phyloP scores from a whole-genome alignment of 306 rosid species.

The Dicorynia guianensis region DNA sequence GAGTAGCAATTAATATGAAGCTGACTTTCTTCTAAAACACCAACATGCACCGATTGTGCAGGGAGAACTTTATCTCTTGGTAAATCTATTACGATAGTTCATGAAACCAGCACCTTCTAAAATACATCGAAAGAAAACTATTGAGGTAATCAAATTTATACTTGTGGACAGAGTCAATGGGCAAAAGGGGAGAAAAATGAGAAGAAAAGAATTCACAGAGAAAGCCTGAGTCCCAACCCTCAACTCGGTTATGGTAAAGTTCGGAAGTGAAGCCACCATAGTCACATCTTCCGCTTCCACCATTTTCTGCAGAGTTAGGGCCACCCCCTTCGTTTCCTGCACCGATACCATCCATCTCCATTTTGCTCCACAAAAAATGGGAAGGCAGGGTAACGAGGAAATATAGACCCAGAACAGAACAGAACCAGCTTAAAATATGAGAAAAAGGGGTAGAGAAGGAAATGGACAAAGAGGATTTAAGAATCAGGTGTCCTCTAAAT shows the following conservation, averaged over 20 bases:
- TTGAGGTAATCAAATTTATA: not conserved
- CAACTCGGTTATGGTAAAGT: conserved; percentile 22
- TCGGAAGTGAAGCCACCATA: not conserved
- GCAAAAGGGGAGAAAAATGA: not conserved
- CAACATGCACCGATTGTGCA: not conserved
- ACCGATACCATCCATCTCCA: conserved; percentile 28
- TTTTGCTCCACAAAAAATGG: conserved; percentile 21
- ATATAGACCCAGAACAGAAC: not conserved
- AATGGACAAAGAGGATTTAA: conserved; percentile 31
- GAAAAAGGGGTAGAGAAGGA: not conserved
- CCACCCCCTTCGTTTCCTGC: not conserved
- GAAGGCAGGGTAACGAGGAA: not conserved
- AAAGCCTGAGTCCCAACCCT: not conserved
- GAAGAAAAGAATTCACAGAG: not conserved
- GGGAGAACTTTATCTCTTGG: not conserved
- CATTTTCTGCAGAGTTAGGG: not conserved
- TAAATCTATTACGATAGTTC: not conserved
- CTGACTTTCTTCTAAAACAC: not conserved
- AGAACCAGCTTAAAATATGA: not conserved
- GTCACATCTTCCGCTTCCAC: not conserved
- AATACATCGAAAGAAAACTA: not conserved
- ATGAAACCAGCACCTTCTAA: not conserved
- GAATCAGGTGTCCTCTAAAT: conserved; percentile 25
- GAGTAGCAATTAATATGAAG: not conserved
- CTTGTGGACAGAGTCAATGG: not conserved